Evolutionary conservation across 2,329 filamentous ascomycete genomes (phyloP), one percentile per base, ranked within the genome.

Genomic region (Phoma sp.): DNA sequence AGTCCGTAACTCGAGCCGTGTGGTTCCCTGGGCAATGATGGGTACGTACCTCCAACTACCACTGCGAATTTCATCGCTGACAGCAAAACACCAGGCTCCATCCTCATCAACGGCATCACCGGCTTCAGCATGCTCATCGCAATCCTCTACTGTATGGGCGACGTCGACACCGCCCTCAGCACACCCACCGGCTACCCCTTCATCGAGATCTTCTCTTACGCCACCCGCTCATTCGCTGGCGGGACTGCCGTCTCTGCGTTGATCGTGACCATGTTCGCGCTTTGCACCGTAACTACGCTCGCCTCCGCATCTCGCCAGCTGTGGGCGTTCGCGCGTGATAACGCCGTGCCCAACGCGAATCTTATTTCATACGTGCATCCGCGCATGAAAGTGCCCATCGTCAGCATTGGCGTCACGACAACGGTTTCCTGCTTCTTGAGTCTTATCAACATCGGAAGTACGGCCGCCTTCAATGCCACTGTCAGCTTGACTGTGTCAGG

Each of bases 151-250:
- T 68, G 64, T 46, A 60, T 72, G n/a, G 66, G 67, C 2, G 67
- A 72, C 41, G 63, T 74, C 12, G 64, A 73, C 22, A 57, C 58
- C 4, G 68, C 65, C 0, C 36, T 67, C 10, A 32, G 19, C 10
- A 60, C 17, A 60, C 51, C 40, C 80, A 81, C 0, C 80, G 82
- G 60, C 9, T 67, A 61, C n/a, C 63, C 63, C 1, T 66, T 59
- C 43, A 80, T 82, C 0, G 80, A 82, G 4, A 58, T 81, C 36
- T 81, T 84, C 51, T 43, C 36, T 0, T 27, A 58, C 10, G 62
- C 58, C 15, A 54, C 59, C 6, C 33, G 37, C 5, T 67, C 64
- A 3, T 40, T 17, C 9, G 35, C 50, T n/a, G 76, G 76, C 2
- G 77, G 80, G 6, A 79, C 76, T n/a, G 74, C 77, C 8, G 78